Evolutionary conservation across 805 yeast genomes (phyloP).

Genomic region (Wickerhamomyces rabaulensis): DNA sequence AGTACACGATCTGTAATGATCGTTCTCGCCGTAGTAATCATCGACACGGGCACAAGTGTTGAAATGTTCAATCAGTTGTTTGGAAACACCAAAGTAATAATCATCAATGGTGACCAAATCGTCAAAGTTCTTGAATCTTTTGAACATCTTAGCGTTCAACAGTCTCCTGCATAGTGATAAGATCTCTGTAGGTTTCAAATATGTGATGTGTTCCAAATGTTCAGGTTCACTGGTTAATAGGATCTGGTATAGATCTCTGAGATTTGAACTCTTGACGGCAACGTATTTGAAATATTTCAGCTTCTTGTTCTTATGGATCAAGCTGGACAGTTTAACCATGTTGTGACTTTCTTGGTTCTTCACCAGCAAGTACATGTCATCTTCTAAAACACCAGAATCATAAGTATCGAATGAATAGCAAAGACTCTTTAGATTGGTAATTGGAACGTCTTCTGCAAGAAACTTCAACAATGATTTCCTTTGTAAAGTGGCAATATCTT

Average conservation of each 20-base stretch:
- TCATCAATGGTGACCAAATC: conserved; percentile 14
- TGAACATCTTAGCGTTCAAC: conserved; percentile 10
- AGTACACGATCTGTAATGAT: not conserved
- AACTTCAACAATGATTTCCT: not conserved
- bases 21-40: not conserved
- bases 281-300: not conserved
- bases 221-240: not conserved
- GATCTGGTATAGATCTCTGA: not conserved
- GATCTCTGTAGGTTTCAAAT: conserved; percentile 2
- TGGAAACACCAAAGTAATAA: conserved; percentile 11
- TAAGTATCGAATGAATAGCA: not conserved
- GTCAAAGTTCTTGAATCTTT: conserved; percentile 6
- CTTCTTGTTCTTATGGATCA: not conserved
- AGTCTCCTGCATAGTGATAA: conserved; percentile 5
- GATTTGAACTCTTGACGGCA: not conserved
- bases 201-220: not conserved
- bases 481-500: not conserved
- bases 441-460: not conserved
- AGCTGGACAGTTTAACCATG: not conserved
- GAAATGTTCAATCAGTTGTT: conserved; percentile 13
- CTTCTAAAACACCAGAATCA: not conserved
- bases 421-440: not conserved
- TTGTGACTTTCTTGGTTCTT: not conserved
- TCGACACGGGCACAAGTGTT: conserved; percentile 15
- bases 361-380: not conserved